These are phyloP conservation scores for Trametes gibbosa DNA, from an alignment of 768 basidiomycete species.

Conservation along the genomic window DNA sequence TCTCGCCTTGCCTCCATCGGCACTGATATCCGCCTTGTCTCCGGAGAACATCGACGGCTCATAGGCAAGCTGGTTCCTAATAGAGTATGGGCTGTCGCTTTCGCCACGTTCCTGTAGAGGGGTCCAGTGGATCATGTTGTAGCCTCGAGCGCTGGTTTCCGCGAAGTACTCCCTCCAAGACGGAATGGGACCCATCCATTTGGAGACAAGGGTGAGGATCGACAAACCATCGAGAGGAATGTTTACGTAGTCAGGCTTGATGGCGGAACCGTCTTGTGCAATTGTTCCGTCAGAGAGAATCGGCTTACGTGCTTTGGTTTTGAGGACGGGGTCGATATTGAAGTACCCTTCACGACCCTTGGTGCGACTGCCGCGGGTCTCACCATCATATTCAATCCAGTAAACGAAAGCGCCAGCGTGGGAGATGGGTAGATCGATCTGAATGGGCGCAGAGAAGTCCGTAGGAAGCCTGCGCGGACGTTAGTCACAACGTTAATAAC, in stretches of 20 bases:
- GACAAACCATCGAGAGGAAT: conserved; percentile 86
- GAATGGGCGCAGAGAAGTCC: conserved; percentile 86
- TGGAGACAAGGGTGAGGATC: conserved; percentile 89
- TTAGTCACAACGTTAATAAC: background rate
- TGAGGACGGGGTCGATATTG: conserved; percentile 91
- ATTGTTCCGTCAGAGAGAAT: conserved; percentile 61
- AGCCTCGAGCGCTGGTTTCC: conserved; percentile 85
- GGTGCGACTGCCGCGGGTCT: conserved; percentile 54
- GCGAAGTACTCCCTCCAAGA: conserved; percentile 79
- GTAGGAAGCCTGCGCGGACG: conserved; percentile 61
- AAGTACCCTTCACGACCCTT: conserved; percentile 92
- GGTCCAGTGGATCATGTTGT: conserved; percentile 98
- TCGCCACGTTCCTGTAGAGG: conserved; percentile 90
- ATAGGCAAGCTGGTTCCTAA: conserved; percentile 81
- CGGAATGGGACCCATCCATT: conserved; percentile 91
- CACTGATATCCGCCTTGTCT: conserved; percentile 28
- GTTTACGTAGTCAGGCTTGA: conserved; percentile 54
- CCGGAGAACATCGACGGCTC: conserved; percentile 69
- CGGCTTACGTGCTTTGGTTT: conserved; percentile 64
- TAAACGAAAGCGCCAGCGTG: conserved; percentile 96
- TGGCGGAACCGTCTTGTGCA: conserved; percentile 47
- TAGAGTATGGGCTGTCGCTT: conserved; percentile 91
- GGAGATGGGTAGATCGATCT: conserved; percentile 93
- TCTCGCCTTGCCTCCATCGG: conserved; percentile 51
- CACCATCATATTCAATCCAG: conserved; percentile 88